A percentile compares a stretch with the other conserved stretches of the same genome.
Conservation (phyloP, 2,329 filamentous ascomycete species). For the Colletotrichum nymphaeae region DNA sequence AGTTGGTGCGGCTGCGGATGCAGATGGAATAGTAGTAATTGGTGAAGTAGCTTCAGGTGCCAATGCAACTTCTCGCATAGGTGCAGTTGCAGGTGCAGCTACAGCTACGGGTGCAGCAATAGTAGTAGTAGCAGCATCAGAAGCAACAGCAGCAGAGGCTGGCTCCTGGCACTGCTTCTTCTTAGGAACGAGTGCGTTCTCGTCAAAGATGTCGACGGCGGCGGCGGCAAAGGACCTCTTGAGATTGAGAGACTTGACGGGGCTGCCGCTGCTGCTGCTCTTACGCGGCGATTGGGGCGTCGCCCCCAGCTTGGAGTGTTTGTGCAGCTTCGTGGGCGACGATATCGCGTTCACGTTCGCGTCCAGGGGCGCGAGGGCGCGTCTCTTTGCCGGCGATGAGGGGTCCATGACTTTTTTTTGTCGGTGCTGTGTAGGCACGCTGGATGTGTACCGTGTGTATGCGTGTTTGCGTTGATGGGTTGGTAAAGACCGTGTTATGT, state of each 20-base stretch:
- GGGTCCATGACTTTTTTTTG: constrained; percentile 33
- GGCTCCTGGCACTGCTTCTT: constrained; percentile 40
- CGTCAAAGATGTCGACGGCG: constrained; percentile 21
- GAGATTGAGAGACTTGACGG: constrained; percentile 32
- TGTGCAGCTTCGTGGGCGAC: constrained; percentile 43
- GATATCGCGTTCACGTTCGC: constrained; percentile 58
- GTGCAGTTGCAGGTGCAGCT: background rate
- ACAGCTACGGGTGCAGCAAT: background rate
- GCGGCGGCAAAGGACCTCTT: constrained; percentile 31
- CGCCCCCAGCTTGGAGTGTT: constrained; percentile 18
- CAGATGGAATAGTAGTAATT: constrained; percentile 3
- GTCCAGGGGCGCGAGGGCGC: constrained; percentile 60
- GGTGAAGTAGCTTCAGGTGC: background rate
- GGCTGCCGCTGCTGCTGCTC: constrained; percentile 34
- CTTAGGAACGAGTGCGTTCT: constrained; percentile 28
- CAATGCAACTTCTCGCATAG: background rate
- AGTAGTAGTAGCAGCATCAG: background rate
- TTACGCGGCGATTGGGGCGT: constrained; percentile 24
- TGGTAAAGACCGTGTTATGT: no score
- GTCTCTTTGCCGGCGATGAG: constrained; percentile 57
- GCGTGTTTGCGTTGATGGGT: no score
- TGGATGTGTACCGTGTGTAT: no score
- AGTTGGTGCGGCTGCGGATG: background rate
- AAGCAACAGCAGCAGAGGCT: background rate
- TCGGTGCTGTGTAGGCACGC: background rate